Evolutionary conservation across 2,329 filamentous ascomycete species (phyloP), one percentile per base, ranked within the genome.

Genomic region (Phyllosticta citrichinensis): DNA sequence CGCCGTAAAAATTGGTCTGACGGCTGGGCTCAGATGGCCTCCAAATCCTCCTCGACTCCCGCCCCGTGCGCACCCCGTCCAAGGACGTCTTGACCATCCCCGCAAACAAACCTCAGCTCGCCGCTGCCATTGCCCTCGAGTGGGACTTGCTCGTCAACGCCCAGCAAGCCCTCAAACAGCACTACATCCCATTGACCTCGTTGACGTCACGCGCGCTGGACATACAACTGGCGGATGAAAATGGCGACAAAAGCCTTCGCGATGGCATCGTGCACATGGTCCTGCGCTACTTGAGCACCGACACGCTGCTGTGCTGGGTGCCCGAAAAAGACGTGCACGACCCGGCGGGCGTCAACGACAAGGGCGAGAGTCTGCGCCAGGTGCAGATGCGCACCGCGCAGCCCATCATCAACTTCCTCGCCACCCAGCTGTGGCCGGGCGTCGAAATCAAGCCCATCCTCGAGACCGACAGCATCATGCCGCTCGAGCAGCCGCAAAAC

Each of bases 261-360:
- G 71, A 81, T 0, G 77, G 81, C 51, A 85, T 97, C 55, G 77
- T 87, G 17, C 79, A 77, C 19, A 86, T 84, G 64, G 76, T 94
- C 57, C 83, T 97, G 80, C 83, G 88, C 55, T 97, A 97, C 74
- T 82, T 99, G 25, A 86, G 91, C 68, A 97, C 94, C 0, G 94
- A 99, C 75, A 92, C 90, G 0, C 77, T 97, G 40, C 83, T 99
- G 1, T 97, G 93, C 81, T 96, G 91, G 89, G 91, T 84, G 19
- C 86, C 86, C 0, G 80, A 80, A 68, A 76, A 76, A 61, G 76
- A 75, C 54, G 66, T 77, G 62, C 74, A 81, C 70, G 72, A 84
- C 51, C 73, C 77, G 3, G 64, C 66, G 24, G 68, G 68, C 55
- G 12, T 61, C 10, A 79, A 80, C 60, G 79, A 78, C 4, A 74